Evolutionary conservation across 768 basidiomycete species (phyloP), one percentile per base, ranked within the genome.

Genomic region (Leccinum fibrillosum): DNA sequence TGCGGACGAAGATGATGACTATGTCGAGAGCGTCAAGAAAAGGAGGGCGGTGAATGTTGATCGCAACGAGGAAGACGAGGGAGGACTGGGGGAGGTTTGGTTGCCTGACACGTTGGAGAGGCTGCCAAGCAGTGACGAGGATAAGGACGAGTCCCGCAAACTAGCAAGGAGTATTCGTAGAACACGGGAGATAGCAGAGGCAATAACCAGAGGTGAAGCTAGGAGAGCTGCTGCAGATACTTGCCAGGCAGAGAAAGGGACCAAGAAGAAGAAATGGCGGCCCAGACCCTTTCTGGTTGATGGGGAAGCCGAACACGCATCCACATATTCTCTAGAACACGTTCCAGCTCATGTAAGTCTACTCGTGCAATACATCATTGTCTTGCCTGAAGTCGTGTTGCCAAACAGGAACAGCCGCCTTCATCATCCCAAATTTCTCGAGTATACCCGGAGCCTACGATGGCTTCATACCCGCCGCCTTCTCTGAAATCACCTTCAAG

Each of bases 81-180:
- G 26, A 47, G 37, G 17, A 17, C 37, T 11, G 8, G 54, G 53
- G 17, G 56, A 57, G 34, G 65, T 61, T 10, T 72, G 68, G 57
- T 69, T 76, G 54, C 73, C 76, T n/a, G 73, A 72, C 26, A 62
- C 74, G 19, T 68, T 82, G 47, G 73, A 71, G 49, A 74, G 65
- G 25, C 54, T 76, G 23, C 66, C 76, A 12, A 74, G 73, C 45
- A 77, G 75, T 17, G 81, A 81, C 17, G 77, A 78, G 11, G 79
- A 78, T 12, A 74, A 72, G 25, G 69, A 71, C 8, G 64, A 74
- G 30, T 64, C 75, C 53, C 65, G 64, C 7, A 69, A 61, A 11
- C 61, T 76, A 6, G 69, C 69, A 10, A 75, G 64, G 53, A 76
- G 71, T 57, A 72, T 69, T 17, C 74, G 69, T 39, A 74, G 64